phyloP scores from a whole-genome alignment of 2,329 filamentous ascomycete species.

The Emergomyces pasteurianus region DNA sequence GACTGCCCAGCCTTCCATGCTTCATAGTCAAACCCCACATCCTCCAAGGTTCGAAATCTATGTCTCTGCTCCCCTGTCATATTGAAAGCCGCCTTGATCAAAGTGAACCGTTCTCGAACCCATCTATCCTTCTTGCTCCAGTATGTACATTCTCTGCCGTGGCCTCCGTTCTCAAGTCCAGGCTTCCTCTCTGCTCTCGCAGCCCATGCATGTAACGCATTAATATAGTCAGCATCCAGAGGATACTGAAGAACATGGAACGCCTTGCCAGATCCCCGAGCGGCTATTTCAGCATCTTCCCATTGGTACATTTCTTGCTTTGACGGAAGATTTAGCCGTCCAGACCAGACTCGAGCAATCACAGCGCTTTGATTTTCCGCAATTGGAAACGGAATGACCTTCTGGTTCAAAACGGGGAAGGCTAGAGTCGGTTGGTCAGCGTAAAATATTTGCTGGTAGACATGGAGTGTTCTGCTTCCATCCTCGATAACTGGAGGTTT shows the following conservation, averaged over 20 bases:
- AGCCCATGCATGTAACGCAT: slow-evolving; percentile 34
- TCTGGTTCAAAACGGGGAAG: slow-evolving; percentile 64
- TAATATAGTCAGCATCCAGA: slow-evolving; percentile 34
- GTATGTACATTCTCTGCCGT: slow-evolving; percentile 54
- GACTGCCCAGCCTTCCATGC: slow-evolving; percentile 16
- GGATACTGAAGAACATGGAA: slow-evolving; percentile 46
- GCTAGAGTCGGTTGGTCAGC: slow-evolving; percentile 64
- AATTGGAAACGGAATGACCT: slow-evolving; percentile 78
- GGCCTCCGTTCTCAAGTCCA: slow-evolving; percentile 31
- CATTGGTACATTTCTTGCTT: slow-evolving; percentile 54
- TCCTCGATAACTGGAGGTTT: slow-evolving; percentile 49
- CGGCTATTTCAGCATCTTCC: slow-evolving; percentile 39
- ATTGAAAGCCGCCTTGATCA: slow-evolving; percentile 62
- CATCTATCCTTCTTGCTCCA: slow-evolving; percentile 65
- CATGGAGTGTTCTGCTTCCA: slow-evolving; percentile 56
- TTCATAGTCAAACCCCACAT: slow-evolving; percentile 58
- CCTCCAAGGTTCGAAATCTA: slow-evolving; percentile 51
- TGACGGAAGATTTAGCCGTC: slow-evolving; percentile 53
- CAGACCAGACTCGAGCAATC: slow-evolving; percentile 65
- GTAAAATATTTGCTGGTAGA: slow-evolving; percentile 73
- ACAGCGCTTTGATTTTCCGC: slow-evolving; percentile 69
- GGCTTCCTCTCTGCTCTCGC: slow-evolving; percentile 22
- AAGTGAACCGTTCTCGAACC: slow-evolving; percentile 55
- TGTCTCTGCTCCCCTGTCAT: slow-evolving; percentile 45
- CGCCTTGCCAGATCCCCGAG: slow-evolving; percentile 35